These are phyloP conservation scores for Dictyostelium firmibasis DNA, from an alignment of 78 protist species.

Conservation along the genomic window DNA sequence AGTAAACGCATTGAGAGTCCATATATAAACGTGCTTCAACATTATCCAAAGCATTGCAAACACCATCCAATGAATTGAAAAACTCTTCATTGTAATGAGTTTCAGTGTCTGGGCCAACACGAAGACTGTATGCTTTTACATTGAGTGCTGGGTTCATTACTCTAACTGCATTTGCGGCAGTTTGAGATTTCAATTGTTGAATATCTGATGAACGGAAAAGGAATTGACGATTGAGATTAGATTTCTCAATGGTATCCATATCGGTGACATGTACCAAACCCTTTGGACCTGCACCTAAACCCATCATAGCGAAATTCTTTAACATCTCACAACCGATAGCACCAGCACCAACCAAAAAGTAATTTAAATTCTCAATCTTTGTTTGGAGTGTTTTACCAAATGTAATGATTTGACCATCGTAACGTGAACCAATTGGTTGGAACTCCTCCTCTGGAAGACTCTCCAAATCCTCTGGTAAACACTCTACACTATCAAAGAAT, in stretches of 20 bases:
- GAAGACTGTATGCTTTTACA: constrained; percentile 75
- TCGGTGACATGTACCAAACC: constrained; percentile 95
- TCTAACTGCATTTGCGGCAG: constrained; percentile 95
- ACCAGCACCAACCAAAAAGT: constrained; percentile 98
- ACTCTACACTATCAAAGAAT: constrained; percentile 91
- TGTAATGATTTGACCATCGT: constrained; percentile 94
- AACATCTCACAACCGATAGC: constrained; percentile 99
- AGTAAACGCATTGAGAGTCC: constrained; percentile 94
- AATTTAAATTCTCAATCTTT: constrained; percentile 44
- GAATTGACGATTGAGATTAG: constrained; percentile 98
- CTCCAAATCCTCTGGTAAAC: constrained; percentile 78
- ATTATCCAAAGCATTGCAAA: constrained; percentile 97
- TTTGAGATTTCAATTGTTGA: constrained; percentile 90
- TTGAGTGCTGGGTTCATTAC: constrained; percentile 94
- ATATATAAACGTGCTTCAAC: constrained; percentile 96
- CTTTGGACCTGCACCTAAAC: constrained; percentile 86
- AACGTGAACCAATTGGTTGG: constrained; percentile 84
- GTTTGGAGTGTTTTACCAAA: constrained; percentile 88
- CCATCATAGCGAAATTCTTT: constrained; percentile 96
- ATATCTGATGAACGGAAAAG: constrained; percentile 95
- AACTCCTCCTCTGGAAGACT: constrained; percentile 29
- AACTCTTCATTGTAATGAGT: constrained; percentile 92
- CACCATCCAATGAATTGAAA: constrained; percentile 88
- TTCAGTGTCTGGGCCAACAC: constrained; percentile 97
- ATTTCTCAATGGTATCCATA: constrained; percentile 96